Evolutionary conservation across 768 basidiomycete genomes (phyloP), one percentile per base, ranked within the genome.

Genomic region (Rhizopogon salebrosus): DNA sequence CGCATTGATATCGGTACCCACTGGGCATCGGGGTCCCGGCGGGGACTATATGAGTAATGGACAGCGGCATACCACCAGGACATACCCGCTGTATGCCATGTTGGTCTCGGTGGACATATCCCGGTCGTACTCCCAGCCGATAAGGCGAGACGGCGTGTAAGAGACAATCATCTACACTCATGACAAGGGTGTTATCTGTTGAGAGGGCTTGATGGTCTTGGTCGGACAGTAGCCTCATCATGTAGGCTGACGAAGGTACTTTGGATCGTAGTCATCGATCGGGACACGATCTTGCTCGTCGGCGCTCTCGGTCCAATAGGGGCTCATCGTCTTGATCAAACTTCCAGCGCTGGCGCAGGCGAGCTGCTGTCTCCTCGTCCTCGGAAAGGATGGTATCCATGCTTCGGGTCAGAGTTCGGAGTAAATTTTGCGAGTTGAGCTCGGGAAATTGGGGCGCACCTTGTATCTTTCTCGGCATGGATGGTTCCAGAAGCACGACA

Each of bases 201-300:
- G 76, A 64, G 5, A 83, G 68, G 41, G 63, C 61, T n/a, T 72
- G 66, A 43, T 79, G 65, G 52, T 89, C 86, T 8, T 67, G 53
- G 23, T 87, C 86, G 1, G 68, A 69, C 39, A 87, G 72, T 1
- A 88, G 70, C 0, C 77, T 74, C 76, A 84, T 82, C 41, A 74
- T 66, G 38, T 80, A n/a, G n/a, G n/a, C n/a, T n/a, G 75, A 38
- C 74, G 72, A 53, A 87, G 60, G 61, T 82, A 80, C 81, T 78
- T 75, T 6, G 80, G 64, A 42, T 82, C 77, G 57, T 77, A 87
- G 54, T 91, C 89, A 57, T 92, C 88, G 7, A 90, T 64, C n/a
- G 91, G 68, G 0, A 78, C 65, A 7, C 89, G 75, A 52, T 85
- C 80, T 43, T 84, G 80, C 61, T 89, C 89, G 13, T 90, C 87